Conservation (phyloP, 768 basidiomycete genomes). For the Suillus subaureus region DNA sequence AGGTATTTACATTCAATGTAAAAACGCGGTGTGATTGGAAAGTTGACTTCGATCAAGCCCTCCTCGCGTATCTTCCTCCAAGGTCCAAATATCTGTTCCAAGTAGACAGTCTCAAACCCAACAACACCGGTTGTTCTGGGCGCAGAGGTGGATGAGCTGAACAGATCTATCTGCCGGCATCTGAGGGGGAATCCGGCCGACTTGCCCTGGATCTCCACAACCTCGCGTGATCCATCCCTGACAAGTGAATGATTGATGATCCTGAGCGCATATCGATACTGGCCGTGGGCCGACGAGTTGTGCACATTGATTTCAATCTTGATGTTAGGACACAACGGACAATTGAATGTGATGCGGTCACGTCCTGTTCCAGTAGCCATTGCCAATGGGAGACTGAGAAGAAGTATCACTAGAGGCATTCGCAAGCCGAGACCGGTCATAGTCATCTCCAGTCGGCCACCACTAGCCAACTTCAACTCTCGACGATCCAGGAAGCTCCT, state of each 20-base stretch:
- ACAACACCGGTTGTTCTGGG: not conserved
- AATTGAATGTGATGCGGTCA: not conserved
- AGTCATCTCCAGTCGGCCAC: not conserved
- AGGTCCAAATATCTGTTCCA: not conserved
- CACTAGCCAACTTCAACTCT: not conserved
- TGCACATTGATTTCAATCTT: not conserved
- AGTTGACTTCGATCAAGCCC: not conserved
- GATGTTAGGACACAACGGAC: not conserved
- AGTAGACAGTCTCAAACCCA: not conserved
- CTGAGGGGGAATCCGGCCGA: not conserved
- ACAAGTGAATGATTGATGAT: slow-evolving; percentile 1
- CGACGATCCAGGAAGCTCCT: not conserved
- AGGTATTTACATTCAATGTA: not conserved
- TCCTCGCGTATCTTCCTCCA: not conserved
- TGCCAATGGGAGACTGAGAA: not conserved
- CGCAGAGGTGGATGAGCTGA: not conserved
- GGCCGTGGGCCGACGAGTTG: not conserved
- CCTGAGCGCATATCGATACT: not conserved
- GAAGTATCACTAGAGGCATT: not conserved
- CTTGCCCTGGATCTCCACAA: not conserved
- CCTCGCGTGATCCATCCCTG: not conserved
- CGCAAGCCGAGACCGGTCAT: not conserved
- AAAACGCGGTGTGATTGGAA: not conserved
- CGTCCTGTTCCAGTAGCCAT: not conserved
- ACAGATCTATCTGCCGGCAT: not conserved